Evolutionary conservation across 805 yeast genomes (phyloP).

Genomic region (Nakazawaea laoshanensis): DNA sequence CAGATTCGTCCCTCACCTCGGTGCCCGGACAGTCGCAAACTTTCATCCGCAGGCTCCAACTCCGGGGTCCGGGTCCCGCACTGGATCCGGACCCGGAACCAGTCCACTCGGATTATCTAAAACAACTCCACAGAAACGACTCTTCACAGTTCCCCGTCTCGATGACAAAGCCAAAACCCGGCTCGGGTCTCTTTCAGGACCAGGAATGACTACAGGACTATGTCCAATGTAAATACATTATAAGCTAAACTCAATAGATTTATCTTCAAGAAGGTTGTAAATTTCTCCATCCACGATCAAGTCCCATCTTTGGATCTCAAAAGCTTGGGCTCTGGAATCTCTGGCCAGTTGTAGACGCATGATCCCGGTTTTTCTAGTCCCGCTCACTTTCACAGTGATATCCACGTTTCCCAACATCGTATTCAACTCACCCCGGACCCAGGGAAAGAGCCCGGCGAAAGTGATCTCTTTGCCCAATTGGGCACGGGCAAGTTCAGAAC

Average conservation of each 20-base stretch:
- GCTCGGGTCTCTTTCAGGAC: neutral
- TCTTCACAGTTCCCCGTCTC: conserved; percentile 23
- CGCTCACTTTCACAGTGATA: conserved; percentile 61
- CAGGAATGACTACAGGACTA: neutral
- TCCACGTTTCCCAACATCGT: conserved; percentile 78
- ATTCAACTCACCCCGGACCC: conserved; percentile 81
- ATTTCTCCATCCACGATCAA: conserved; percentile 31
- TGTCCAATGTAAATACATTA: conserved; percentile 2
- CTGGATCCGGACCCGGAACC: conserved; percentile 2
- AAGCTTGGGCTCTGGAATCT: conserved; percentile 47
- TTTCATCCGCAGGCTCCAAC: conserved; percentile 11
- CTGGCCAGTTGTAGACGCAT: conserved; percentile 67
- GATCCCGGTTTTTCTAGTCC: conserved; percentile 47
- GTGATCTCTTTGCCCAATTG: conserved; percentile 69
- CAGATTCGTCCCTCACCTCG: conserved; percentile 9
- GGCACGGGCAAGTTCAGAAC: conserved; percentile 57
- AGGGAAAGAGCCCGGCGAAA: conserved; percentile 71
- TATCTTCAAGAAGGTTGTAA: conserved; percentile 43
- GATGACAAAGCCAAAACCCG: too few relatives aligned
- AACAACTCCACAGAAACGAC: conserved; percentile 20
- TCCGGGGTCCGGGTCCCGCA: conserved; percentile 1
- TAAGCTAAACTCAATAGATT: conserved; percentile 20
- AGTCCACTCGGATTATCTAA: conserved; percentile 15
- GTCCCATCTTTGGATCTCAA: conserved; percentile 56
- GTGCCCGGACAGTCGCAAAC: neutral